Conservation (phyloP, 176 grass and related monocot genomes). For the maize (Zea mays) region DNA sequence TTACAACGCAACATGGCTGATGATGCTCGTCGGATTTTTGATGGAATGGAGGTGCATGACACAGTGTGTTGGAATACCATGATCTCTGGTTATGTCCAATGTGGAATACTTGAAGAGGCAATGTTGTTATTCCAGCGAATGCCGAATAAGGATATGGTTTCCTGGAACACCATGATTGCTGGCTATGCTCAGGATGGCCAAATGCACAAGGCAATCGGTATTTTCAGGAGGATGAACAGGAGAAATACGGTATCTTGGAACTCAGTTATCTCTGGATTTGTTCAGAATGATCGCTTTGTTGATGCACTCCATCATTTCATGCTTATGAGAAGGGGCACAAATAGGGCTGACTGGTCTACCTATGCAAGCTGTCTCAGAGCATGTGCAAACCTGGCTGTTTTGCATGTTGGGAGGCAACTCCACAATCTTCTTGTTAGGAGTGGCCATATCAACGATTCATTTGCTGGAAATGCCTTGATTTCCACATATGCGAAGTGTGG, state of each 20-base stretch:
- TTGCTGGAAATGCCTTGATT: conserved; percentile 56
- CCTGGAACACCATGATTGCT: conserved; percentile 67
- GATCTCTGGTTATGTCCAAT: conserved; percentile 55
- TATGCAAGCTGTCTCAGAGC: conserved; percentile 28
- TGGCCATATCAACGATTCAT: conserved; percentile 40
- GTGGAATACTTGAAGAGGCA: conserved; percentile 56
- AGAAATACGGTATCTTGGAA: conserved; percentile 60
- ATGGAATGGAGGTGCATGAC: conserved; percentile 46
- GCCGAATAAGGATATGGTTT: conserved; percentile 58
- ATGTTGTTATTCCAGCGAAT: conserved; percentile 49
- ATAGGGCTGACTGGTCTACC: conserved; percentile 10
- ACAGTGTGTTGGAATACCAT: conserved; percentile 67
- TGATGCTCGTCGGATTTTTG: conserved; percentile 49
- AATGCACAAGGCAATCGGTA: conserved; percentile 44
- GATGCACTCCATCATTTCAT: conserved; percentile 36
- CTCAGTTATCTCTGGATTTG: conserved; percentile 61
- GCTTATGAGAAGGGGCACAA: conserved; percentile 45
- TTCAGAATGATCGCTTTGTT: neutral
- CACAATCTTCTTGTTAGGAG: conserved; percentile 52
- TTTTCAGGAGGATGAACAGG: conserved; percentile 48
- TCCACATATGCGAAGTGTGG: conserved; percentile 62
- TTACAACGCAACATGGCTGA: conserved; percentile 41
- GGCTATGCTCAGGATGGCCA: conserved; percentile 56
- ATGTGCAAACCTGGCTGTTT: conserved; percentile 32
- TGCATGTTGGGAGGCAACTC: conserved; percentile 42